These are phyloP conservation scores for Trichoderma afroharzianum DNA, from an alignment of 2,329 filamentous ascomycete species.

Conservation along the genomic window DNA sequence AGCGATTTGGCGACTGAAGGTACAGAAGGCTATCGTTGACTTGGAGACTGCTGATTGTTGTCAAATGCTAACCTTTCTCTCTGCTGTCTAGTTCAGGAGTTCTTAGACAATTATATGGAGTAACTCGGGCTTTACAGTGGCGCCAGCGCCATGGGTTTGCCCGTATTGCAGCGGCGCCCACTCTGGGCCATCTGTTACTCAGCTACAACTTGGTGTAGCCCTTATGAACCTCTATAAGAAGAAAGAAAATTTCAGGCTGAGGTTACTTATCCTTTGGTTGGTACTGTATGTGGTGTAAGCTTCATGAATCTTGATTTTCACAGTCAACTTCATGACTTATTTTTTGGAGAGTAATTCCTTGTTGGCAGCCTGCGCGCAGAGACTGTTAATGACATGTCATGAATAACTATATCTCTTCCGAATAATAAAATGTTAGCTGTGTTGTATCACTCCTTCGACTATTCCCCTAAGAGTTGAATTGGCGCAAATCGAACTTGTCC, in stretches of 20 bases:
- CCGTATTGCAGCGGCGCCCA: neutral
- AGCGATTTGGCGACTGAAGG: neutral
- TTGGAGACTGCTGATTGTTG: neutral
- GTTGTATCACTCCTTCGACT: neutral
- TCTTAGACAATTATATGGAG: neutral
- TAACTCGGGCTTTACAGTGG: neutral
- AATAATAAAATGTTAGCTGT: neutral
- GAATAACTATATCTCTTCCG: neutral
- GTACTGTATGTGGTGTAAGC: neutral
- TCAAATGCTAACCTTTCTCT: neutral
- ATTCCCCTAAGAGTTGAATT: neutral
- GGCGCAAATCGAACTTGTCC: neutral
- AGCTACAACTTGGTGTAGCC: rapidly evolving
- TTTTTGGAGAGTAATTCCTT: too few relatives aligned
- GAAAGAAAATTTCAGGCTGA: neutral
- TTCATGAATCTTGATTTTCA: neutral
- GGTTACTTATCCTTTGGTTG: neutral
- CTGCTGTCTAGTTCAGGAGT: neutral
- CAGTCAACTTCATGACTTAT: neutral
- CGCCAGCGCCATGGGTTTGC: neutral
- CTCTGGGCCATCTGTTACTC: neutral
- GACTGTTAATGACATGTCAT: neutral
- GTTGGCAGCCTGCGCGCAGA: neutral
- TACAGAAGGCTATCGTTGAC: neutral
- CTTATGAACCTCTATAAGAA: neutral